phyloP scores from a whole-genome alignment of 441 rosid species.

The Manihot esculenta region DNA sequence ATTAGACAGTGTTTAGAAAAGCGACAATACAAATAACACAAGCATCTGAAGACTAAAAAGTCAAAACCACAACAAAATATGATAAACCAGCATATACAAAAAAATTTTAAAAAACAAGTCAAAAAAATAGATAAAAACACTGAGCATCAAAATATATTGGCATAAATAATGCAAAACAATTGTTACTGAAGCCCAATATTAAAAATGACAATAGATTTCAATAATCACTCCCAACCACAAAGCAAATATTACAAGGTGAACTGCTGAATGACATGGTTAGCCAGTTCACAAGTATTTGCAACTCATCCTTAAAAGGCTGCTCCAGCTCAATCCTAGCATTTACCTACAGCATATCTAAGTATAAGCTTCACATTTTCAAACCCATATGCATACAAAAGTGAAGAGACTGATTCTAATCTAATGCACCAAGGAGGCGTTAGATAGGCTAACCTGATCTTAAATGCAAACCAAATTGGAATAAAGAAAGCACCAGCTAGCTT shows the following conservation, averaged over 20 bases:
- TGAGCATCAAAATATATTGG: neutral
- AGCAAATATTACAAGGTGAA: neutral
- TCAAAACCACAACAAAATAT: conserved; percentile 17
- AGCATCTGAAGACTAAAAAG: conserved; percentile 4
- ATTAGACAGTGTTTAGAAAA: conserved; percentile 11
- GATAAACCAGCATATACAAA: conserved; percentile 8
- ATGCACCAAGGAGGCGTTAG: neutral
- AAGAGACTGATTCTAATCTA: neutral
- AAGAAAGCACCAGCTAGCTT: neutral
- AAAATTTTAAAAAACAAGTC: too few relatives aligned
- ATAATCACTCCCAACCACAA: neutral
- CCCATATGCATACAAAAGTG: neutral
- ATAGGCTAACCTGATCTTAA: neutral
- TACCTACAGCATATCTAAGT: conserved; percentile 5
- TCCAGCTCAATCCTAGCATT: neutral
- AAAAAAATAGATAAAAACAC: neutral
- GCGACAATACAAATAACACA: conserved; percentile 13
- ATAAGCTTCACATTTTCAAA: neutral
- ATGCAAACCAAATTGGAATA: neutral
- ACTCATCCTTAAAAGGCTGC: neutral
- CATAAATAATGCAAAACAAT: neutral
- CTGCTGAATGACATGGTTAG: neutral
- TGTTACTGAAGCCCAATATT: neutral
- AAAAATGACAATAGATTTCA: neutral
- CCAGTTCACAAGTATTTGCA: neutral